Evolutionary conservation across 2,329 filamentous ascomycete species (phyloP).

Genomic region (Aspergillus melleus): DNA sequence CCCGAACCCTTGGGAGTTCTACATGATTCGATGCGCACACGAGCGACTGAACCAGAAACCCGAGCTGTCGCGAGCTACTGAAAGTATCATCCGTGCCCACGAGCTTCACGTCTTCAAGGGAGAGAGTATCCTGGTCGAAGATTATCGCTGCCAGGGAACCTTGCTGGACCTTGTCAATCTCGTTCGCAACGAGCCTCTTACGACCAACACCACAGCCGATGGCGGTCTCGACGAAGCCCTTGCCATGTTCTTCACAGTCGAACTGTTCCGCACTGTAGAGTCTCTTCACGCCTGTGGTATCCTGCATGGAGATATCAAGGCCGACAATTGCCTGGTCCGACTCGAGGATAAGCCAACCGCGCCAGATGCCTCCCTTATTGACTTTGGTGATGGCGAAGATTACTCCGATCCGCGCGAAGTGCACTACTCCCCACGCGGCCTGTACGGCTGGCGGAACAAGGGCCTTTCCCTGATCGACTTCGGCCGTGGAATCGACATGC

Average conservation of each 20-base stretch:
- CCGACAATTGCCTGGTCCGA: constrained; percentile 90
- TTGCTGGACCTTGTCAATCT: constrained; percentile 92
- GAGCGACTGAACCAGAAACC: constrained; percentile 65
- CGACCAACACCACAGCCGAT: constrained; percentile 48
- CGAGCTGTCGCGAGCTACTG: constrained; percentile 64
- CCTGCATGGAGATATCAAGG: constrained; percentile 91
- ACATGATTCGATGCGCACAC: constrained; percentile 85
- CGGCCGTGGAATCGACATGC: constrained; percentile 91
- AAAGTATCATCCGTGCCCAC: constrained; percentile 78
- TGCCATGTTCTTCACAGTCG: constrained; percentile 93
- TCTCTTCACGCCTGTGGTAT: constrained; percentile 76
- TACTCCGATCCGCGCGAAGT: constrained; percentile 30
- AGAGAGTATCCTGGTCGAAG: constrained; percentile 85
- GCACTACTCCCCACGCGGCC: constrained; percentile 72
- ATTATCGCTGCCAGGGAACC: constrained; percentile 85
- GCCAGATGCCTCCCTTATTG: constrained; percentile 28
- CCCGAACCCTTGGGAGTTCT: constrained; percentile 90
- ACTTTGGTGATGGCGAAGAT: constrained; percentile 27
- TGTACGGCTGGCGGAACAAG: constrained; percentile 74
- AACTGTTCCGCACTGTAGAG: constrained; percentile 87
- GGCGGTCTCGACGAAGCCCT: constrained; percentile 85
- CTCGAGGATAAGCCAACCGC: constrained; percentile 58
- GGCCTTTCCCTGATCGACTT: constrained; percentile 92
- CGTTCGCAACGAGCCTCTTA: constrained; percentile 64
- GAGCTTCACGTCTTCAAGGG: constrained; percentile 91